These are phyloP conservation scores for Ensete ventricosum DNA, from an alignment of 176 grass and related monocot genomes.

Conservation along the genomic window DNA sequence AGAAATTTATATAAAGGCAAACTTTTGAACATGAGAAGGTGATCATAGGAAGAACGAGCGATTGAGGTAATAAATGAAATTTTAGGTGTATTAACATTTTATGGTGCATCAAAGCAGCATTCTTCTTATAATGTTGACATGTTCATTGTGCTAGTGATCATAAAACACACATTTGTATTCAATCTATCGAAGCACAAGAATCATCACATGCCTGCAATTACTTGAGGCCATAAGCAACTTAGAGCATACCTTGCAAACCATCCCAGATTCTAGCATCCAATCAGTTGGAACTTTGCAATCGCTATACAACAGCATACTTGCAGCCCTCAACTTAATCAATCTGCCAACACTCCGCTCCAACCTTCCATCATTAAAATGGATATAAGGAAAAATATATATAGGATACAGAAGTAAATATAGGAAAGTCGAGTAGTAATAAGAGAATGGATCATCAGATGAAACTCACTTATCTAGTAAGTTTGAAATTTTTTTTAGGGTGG, in stretches of 20 bases:
- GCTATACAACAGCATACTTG: constrained; percentile 39
- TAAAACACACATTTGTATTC: too few species aligned
- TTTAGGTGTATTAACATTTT: neutral
- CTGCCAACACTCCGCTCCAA: constrained; percentile 65
- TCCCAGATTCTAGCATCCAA: constrained; percentile 90
- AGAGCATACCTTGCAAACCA: constrained; percentile 48
- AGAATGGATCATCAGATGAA: neutral
- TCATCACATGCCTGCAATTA: too few species aligned
- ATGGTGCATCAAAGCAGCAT: neutral
- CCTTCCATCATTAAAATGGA: constrained; percentile 17
- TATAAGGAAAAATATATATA: neutral
- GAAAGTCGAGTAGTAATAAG: neutral
- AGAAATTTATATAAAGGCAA: neutral
- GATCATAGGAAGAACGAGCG: too few species aligned
- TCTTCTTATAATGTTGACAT: neutral
- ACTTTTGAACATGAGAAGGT: neutral
- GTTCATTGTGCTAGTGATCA: neutral
- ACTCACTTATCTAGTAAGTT: constrained; percentile 38
- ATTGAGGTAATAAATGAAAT: neutral
- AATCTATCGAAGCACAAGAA: too few species aligned
- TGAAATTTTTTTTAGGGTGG: constrained; percentile 35
- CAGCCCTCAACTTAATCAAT: constrained; percentile 53
- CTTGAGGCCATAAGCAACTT: neutral
- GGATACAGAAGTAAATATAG: neutral
- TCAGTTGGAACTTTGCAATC: constrained; percentile 78